Evolutionary conservation across 306 rosid genomes (phyloP), one percentile per base, ranked within the genome.

Genomic region (Leucaena leucocephala): DNA sequence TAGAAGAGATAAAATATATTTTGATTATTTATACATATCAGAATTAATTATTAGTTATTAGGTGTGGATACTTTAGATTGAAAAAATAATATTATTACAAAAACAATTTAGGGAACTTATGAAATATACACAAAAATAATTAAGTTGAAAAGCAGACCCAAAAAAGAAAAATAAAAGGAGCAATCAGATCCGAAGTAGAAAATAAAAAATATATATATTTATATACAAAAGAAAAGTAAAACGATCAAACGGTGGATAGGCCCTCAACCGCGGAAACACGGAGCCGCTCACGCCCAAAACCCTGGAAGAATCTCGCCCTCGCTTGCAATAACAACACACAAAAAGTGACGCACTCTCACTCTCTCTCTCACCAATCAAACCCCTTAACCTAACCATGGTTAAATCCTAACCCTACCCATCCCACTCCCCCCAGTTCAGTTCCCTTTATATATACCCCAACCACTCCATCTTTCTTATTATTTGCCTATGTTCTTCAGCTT

Each of bases 201-300:
- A 35, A 43, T 7, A 1, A 2, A 1, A 4, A 48, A 16, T 12
- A 42, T n/a, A n/a, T n/a, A n/a, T n/a, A n/a, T n/a, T n/a, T n/a
- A n/a, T n/a, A n/a, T n/a, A n/a, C n/a, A 13, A 33, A 34, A 62
- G 4, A 40, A 40, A 3, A 16, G 42, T n/a, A 71, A 38, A 70
- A 19, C 11, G 40, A 90, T 92, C 96, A 85, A 88, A 92, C 97
- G 97, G 98, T 80, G 85, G 87, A 87, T 91, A 88, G 87, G 86
- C 89, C 81, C 70, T 84, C 92, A 84, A 86, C 82, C 90, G 98
- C 98, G 98, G 98, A 95, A 90, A 92, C 98, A 91, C 98, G 98
- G 98, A 91, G 95, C 98, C 98, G 98, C 91, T 88, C 81, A 38
- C 87, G 81, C 98, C 98, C 83, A 88, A 85, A 74, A 82, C 92